Evolutionary conservation across 225 moss, liverwort and hornwort species (phyloP), one percentile per base, ranked within the genome.

Genomic region (Ulota crispa): DNA sequence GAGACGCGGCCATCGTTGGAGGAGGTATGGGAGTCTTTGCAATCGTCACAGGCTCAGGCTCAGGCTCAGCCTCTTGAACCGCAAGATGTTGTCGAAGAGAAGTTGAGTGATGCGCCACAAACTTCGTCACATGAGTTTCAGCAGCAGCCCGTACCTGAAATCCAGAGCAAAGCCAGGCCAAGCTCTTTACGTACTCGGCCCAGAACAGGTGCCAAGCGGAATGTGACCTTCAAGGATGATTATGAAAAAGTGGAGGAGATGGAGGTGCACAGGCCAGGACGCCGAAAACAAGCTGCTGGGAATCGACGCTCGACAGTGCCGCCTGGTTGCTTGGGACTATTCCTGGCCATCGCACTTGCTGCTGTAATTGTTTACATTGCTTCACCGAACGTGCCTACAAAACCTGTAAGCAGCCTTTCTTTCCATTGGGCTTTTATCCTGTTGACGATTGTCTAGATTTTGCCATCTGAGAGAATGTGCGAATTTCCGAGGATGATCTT

Each of bases 121-220:
- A 3, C 39, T 56, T 73, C 85, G 47, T 73, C 85, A 78, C 86
- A 76, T 47, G 85, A 83, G 52, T 36, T 56, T 59, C 78, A 76
- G 36, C 78, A 76, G 36, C 36, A 76, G 36, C 36, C 12, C 26
- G 9, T 37, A 18, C 55, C 86, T 28, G 90, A 86, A 84, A 76
- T 41, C 15, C 75, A 77, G 82, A 62, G 62, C n/a, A 88, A 70
- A 39, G 50, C 8, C 8, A 82, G 86, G 67, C 85, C 88, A 61
- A 90, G 90, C 84, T 88, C 90, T 30, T 75, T 90, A 39, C 86
- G 90, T 13, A 88, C 88, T 62, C 90, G 90, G 32, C 82, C 90
- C 59, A 84, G 88, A 64, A 79, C 86, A 2, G 82, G 90, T n/a
- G 77, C 82, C 55, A 90, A 90, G 78, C 84, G 90, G 66, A 90